A percentile compares a stretch with the other conserved stretches of the same genome.
Evolutionary conservation across 495 filamentous ascomycete genomes (phyloP).

Genomic region (Aspergillus nanangensis): DNA sequence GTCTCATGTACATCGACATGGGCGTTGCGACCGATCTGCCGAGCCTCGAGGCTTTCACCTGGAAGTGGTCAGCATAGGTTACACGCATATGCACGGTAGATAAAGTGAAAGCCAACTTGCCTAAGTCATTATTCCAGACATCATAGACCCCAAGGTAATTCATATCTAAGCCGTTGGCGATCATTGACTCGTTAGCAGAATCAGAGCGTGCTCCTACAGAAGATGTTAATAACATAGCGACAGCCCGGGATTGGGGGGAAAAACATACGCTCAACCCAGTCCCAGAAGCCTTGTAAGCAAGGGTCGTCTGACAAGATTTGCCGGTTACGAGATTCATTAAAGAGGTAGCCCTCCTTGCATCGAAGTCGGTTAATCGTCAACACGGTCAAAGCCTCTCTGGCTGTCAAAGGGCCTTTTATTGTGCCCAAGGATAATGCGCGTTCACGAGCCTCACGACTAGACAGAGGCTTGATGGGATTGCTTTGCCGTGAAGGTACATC

Average conservation of each 20-base stretch:
- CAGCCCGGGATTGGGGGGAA: no score
- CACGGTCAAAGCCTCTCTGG: slow-evolving; percentile 39
- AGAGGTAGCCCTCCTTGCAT: slow-evolving; percentile 72
- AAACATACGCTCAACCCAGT: slow-evolving; percentile 63
- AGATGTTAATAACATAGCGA: background rate
- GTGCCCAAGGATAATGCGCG: slow-evolving; percentile 26
- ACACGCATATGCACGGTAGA: background rate
- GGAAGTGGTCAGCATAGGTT: slow-evolving; percentile 8
- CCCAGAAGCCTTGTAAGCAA: slow-evolving; percentile 75
- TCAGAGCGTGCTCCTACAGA: slow-evolving; percentile 56
- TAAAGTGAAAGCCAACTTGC: slow-evolving; percentile 31
- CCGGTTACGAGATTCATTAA: slow-evolving; percentile 66
- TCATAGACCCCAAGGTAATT: slow-evolving; percentile 79
- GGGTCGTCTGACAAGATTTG: slow-evolving; percentile 64
- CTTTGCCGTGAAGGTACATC: slow-evolving; percentile 4
- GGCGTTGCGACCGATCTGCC: slow-evolving; percentile 22
- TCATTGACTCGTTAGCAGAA: slow-evolving; percentile 67
- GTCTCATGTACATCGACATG: slow-evolving; percentile 40
- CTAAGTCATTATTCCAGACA: slow-evolving; percentile 74
- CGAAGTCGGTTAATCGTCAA: slow-evolving; percentile 44
- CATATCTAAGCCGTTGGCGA: slow-evolving; percentile 68
- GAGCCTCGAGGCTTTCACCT: slow-evolving; percentile 31
- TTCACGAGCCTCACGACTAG: slow-evolving; percentile 44
- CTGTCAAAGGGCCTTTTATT: slow-evolving; percentile 20
- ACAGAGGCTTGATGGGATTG: slow-evolving; percentile 22